These are phyloP conservation scores for Arabidopsis hybrid DNA, from an alignment of 441 rosid species.

Conservation along the genomic window DNA sequence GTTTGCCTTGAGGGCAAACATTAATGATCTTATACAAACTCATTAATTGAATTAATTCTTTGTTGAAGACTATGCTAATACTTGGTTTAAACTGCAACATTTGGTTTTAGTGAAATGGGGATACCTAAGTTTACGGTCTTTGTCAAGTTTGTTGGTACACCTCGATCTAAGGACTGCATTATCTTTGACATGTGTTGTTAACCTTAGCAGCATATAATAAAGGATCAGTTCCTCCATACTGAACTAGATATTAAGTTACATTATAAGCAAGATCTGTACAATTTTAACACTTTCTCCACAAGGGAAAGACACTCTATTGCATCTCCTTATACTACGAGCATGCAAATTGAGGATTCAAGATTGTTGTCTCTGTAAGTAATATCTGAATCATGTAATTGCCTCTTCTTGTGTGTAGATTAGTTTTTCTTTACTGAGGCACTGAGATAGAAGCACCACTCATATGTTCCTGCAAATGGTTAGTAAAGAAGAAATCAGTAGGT, in stretches of 20 bases:
- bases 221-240: neutral
- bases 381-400: conserved; percentile 7
- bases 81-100: no score
- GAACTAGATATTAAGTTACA: conserved; percentile 17
- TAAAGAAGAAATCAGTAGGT: conserved; percentile 2
- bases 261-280: conserved; percentile 28
- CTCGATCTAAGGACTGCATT: neutral
- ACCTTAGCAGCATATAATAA: neutral
- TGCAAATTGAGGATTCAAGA: conserved; percentile 10
- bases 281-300: conserved; percentile 30
- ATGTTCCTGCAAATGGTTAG: conserved; percentile 33
- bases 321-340: conserved; percentile 27
- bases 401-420: conserved; percentile 14
- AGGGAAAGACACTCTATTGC: conserved; percentile 19
- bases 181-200: neutral
- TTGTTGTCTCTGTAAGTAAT: conserved; percentile 7
- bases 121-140: neutral
- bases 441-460: conserved; percentile 40
- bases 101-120: neutral
- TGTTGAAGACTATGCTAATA: no score
- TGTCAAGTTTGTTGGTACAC: neutral
- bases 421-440: conserved; percentile 32
- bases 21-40: no score
- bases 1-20: no score
- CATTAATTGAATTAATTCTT: no score